phyloP scores from a whole-genome alignment of 352 stramenopile species.

The Achlya hypogyna region DNA sequence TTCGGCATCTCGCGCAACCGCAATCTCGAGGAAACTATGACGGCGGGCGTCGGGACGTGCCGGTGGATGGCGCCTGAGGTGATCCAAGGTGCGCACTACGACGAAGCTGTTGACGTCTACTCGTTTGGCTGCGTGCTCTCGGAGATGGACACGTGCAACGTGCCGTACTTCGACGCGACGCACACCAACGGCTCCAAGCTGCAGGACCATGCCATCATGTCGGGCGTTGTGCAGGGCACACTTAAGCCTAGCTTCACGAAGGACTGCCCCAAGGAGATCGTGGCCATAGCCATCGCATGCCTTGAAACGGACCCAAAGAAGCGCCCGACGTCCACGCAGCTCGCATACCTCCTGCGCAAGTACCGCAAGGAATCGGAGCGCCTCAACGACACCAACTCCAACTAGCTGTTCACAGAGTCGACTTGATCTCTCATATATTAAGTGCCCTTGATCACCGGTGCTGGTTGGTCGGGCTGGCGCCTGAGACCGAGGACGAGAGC shows the following conservation, averaged over 20 bases:
- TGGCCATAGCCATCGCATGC: conserved; percentile 47
- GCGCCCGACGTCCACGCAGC: conserved; percentile 56
- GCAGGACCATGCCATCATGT: conserved; percentile 34
- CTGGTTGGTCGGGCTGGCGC: not conserved
- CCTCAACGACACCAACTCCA: not conserved
- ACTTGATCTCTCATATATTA: not conserved
- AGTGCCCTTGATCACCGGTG: not conserved
- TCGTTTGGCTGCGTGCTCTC: conserved; percentile 41
- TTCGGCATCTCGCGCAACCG: conserved; percentile 61
- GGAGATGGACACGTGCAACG: conserved; percentile 30
- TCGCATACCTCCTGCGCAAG: conserved; percentile 64
- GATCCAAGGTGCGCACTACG: conserved; percentile 36
- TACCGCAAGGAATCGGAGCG: conserved; percentile 31
- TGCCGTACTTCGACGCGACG: conserved; percentile 10
- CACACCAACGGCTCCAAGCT: conserved; percentile 5
- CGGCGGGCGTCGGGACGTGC: conserved; percentile 40
- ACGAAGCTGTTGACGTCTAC: conserved; percentile 43
- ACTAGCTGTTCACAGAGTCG: not conserved
- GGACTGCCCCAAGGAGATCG: conserved; percentile 37
- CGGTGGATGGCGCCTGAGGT: conserved; percentile 48
- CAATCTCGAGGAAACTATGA: conserved; percentile 52
- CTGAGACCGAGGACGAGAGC: not conserved
- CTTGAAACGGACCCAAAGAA: conserved; percentile 50
- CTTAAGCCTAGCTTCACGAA: conserved; percentile 49
- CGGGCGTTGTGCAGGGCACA: conserved; percentile 49